Base-by-base conservation (phyloP, 2,329 filamentous ascomycete species). In the Nemania sp. region DNA sequence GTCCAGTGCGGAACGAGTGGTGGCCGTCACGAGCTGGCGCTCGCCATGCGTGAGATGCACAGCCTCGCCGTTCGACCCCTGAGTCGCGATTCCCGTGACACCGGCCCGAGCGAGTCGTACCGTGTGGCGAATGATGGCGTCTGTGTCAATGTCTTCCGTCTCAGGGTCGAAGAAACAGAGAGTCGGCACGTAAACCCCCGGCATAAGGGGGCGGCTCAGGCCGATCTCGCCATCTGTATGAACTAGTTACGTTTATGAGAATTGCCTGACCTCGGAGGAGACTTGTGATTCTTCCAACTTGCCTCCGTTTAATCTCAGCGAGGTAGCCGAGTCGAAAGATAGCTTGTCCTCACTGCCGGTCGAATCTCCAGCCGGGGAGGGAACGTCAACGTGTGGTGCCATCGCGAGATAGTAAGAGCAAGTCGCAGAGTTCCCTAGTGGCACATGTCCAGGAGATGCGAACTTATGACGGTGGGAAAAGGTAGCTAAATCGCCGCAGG, bases 11-110 rank as follows among this genome's bases (percentile, higher is more conserved):
- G 83, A 81, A 42, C 90, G 87, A 1, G 90, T 92, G 35, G 87
- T 86, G 52, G 79, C 78, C 6, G 89, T 92, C 68, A 94, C 85
- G 53, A 85, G 77, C 49, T 83, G 82, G 60, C 90, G 85, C 77
- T 94, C 90, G 21, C 83, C 79, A 68, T 88, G 87, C 45, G 87
- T 87, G 35, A 94, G 82, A 71, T 92, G 90, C 12, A 92, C 90
- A 7, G 91, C 90, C 78, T 95, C 91, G 69, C 90, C 90, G 71
- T 94, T 94, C 71, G 88, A 91, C 48, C 90, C 90, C 73, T 92
- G 90, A 11, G 88, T 90, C 50, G 90, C 88, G 48, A 94, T 81
- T 18, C 90, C 90, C 15, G 87, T 83, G 43, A 93, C 85, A 65
- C 90, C 90, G 29, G 88, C 85, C 69, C 87, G 81, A 48, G 89